phyloP scores from a whole-genome alignment of 2,329 filamentous ascomycete genomes.

The Eurotiales sp. region DNA sequence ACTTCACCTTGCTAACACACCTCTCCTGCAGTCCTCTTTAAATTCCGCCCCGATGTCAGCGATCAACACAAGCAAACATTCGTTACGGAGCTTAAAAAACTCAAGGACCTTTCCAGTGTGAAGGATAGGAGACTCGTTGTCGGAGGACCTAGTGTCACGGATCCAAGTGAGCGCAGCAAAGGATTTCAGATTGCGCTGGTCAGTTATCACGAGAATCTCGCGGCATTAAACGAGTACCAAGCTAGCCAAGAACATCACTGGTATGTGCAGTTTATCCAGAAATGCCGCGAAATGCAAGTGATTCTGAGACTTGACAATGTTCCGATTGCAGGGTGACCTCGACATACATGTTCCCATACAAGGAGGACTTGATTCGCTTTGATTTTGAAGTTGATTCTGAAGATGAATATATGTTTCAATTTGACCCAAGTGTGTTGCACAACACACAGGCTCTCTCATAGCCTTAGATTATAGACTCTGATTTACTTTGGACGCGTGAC shows the following conservation, averaged over 20 bases:
- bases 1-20: slow-evolving; percentile 10
- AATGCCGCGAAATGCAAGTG: no score
- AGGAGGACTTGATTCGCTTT: slow-evolving; percentile 7
- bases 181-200: slow-evolving; percentile 5
- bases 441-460: no score
- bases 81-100: slow-evolving; percentile 4
- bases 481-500: no score
- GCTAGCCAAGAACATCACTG: slow-evolving; percentile 9
- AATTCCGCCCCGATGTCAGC: slow-evolving; percentile 7
- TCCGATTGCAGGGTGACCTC: neutral
- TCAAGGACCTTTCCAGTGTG: slow-evolving; percentile 5
- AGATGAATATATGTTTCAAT: slow-evolving; percentile 7
- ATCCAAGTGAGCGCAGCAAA: slow-evolving; percentile 8
- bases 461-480: no score
- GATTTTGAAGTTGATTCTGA: slow-evolving; percentile 9
- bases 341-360: slow-evolving; percentile 11
- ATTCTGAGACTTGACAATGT: neutral
- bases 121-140: neutral
- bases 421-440: neutral
- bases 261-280: neutral
- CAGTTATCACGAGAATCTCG: slow-evolving; percentile 6
- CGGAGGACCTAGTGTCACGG: slow-evolving; percentile 1
- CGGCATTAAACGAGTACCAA: slow-evolving; percentile 6
- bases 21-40: neutral
- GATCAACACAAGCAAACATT: slow-evolving; percentile 4